Conservation (phyloP, 73 alveolate genomes). For the Symbiodinium natans region DNA sequence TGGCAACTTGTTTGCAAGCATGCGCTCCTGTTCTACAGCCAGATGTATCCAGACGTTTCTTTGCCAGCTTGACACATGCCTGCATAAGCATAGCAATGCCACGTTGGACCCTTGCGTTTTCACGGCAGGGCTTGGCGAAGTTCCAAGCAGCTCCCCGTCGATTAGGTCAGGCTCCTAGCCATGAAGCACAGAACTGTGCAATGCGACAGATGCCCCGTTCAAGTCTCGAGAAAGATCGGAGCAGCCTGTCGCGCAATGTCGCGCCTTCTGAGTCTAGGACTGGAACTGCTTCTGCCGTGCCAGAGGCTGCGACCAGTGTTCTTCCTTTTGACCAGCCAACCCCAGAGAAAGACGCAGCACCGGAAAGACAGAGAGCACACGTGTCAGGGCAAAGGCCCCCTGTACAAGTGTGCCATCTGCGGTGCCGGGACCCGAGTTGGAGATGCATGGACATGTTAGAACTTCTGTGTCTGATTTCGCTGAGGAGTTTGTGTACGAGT, state of each 20-base stretch:
- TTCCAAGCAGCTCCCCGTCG: background rate
- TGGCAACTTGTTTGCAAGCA: too few relatives aligned
- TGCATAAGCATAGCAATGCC: too few relatives aligned
- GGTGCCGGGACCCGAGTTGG: constrained; percentile 4
- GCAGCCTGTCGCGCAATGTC: too few relatives aligned
- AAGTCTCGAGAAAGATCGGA: too few relatives aligned
- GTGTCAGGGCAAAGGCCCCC: constrained; percentile 74
- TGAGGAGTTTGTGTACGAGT: constrained; percentile 85
- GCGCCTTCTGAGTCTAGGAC: too few relatives aligned
- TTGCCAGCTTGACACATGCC: too few relatives aligned
- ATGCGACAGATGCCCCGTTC: too few relatives aligned
- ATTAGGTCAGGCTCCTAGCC: background rate
- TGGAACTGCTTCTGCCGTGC: background rate
- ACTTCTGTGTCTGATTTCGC: background rate
- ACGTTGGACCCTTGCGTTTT: background rate
- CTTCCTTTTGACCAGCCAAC: background rate
- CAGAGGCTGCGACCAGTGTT: background rate
- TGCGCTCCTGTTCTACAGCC: background rate
- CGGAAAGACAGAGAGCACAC: background rate
- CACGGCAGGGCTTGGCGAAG: background rate
- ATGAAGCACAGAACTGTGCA: too few relatives aligned
- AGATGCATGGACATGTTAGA: background rate
- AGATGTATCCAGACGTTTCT: too few relatives aligned
- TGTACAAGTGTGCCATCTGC: constrained; percentile 87
- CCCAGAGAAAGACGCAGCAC: background rate